These are phyloP conservation scores for Biscogniauxia mediterranea DNA, from an alignment of 2,329 filamentous ascomycete genomes.

Conservation along the genomic window DNA sequence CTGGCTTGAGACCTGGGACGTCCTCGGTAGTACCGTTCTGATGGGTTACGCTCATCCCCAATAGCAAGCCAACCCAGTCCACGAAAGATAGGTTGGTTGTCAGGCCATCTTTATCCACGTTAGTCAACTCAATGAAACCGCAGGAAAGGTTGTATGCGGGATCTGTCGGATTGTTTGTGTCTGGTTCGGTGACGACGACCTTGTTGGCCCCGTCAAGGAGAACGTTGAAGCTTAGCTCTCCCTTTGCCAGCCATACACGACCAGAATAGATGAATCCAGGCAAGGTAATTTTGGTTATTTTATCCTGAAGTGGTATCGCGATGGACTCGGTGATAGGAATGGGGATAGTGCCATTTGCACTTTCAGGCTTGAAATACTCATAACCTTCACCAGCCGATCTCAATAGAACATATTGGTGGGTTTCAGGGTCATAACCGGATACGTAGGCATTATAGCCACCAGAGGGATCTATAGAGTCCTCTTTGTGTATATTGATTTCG, in stretches of 20 bases:
- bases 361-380: neutral
- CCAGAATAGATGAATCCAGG: conserved; percentile 33
- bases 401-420: neutral
- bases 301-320: conserved; percentile 36
- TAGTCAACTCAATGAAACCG: conserved; percentile 46
- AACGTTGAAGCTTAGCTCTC: conserved; percentile 33
- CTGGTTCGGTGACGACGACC: conserved; percentile 42
- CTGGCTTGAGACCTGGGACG: conserved; percentile 36
- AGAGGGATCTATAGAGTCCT: neutral
- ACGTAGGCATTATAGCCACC: neutral
- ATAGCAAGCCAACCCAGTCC: conserved; percentile 47
- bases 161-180: conserved; percentile 38
- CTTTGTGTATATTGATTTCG: neutral
- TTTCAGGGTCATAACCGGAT: neutral
- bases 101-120: conserved; percentile 32
- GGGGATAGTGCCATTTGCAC: neutral
- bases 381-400: neutral
- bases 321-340: conserved; percentile 20
- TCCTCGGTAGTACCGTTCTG: conserved; percentile 31
- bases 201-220: conserved; percentile 18
- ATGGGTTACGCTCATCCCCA: conserved; percentile 45
- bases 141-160: conserved; percentile 38
- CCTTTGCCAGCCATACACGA: conserved; percentile 36
- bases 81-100: conserved; percentile 48
- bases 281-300: conserved; percentile 33